Percentiles rank a stretch among this genome's conserved stretches.
Evolutionary conservation across 2,329 filamentous ascomycete genomes (phyloP).

Genomic region (Apiospora malaysiana): DNA sequence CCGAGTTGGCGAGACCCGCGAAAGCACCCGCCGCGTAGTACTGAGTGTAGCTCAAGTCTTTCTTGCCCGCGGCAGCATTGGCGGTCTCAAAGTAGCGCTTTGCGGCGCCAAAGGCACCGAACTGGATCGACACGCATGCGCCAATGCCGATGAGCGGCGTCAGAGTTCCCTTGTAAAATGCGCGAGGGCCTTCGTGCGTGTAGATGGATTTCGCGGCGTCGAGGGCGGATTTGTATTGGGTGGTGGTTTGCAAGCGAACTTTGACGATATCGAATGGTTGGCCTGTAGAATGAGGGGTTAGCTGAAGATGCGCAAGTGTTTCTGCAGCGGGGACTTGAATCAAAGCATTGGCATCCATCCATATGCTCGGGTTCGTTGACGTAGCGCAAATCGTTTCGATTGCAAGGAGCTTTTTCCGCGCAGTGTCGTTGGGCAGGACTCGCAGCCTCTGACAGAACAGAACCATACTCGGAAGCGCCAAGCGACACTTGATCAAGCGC

Average conservation of each 20-base stretch:
- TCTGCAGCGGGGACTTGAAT: no score
- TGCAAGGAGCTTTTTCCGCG: not conserved
- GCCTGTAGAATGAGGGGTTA: slow-evolving; percentile 47
- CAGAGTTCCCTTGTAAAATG: slow-evolving; percentile 96
- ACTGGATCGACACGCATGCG: slow-evolving; percentile 97
- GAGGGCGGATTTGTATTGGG: slow-evolving; percentile 79
- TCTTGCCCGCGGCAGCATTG: slow-evolving; percentile 66
- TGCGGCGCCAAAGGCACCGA: slow-evolving; percentile 94
- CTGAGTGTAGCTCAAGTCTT: slow-evolving; percentile 75
- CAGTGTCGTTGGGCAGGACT: not conserved
- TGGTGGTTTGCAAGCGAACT: slow-evolving; percentile 91
- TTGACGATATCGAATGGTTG: slow-evolving; percentile 92
- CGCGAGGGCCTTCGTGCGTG: slow-evolving; percentile 82
- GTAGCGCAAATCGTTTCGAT: not conserved
- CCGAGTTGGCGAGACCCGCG: slow-evolving; percentile 87
- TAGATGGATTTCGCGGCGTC: slow-evolving; percentile 85
- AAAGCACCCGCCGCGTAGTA: slow-evolving; percentile 93
- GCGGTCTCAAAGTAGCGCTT: slow-evolving; percentile 82
- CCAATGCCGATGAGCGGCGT: slow-evolving; percentile 95
- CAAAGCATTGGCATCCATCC: not conserved
- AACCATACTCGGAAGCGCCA: not conserved
- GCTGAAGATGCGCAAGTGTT: not conserved
- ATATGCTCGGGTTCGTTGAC: not conserved
- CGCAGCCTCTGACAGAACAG: not conserved
- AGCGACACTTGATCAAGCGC: not conserved